Conservation (phyloP, 2,329 filamentous ascomycete species). For the Corniculantispora saksenae region DNA sequence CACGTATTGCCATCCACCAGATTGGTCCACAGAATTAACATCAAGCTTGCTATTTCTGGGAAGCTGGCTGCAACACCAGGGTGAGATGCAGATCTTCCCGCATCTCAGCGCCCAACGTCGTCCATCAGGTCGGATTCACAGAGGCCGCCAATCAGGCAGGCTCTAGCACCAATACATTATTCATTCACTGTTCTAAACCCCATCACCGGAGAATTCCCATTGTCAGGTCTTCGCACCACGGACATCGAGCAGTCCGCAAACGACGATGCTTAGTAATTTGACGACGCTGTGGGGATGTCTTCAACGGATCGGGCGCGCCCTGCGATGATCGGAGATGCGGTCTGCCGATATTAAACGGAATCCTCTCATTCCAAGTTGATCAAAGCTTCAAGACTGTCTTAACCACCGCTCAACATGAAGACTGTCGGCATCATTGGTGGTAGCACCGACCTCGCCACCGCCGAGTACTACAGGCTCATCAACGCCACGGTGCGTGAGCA, state of each 20-base stretch:
- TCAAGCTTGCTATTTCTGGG: not conserved
- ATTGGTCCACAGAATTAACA: not conserved
- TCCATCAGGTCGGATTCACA: not conserved
- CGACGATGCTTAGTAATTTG: not conserved
- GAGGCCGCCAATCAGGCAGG: not conserved
- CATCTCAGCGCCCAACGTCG: not conserved
- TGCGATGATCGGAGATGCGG: not conserved
- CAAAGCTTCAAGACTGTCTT: no score
- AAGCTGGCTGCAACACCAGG: not conserved
- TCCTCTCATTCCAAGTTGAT: not conserved
- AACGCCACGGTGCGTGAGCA: constrained; percentile 19
- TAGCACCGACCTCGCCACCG: constrained; percentile 25
- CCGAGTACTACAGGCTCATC: constrained; percentile 24
- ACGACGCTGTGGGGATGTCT: not conserved
- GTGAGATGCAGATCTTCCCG: not conserved
- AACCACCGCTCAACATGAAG: constrained; percentile 15
- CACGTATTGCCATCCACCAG: not conserved
- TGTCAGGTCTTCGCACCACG: no score
- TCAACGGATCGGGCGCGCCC: not conserved
- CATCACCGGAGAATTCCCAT: no score
- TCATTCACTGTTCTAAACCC: not conserved
- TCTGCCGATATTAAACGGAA: not conserved
- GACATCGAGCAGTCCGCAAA: not conserved
- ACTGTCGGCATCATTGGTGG: constrained; percentile 24
- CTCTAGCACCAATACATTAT: not conserved